Evolutionary conservation across 139 green algal genomes (phyloP), one percentile per base, ranked within the genome.

Genomic region (Micractinium sp.): DNA sequence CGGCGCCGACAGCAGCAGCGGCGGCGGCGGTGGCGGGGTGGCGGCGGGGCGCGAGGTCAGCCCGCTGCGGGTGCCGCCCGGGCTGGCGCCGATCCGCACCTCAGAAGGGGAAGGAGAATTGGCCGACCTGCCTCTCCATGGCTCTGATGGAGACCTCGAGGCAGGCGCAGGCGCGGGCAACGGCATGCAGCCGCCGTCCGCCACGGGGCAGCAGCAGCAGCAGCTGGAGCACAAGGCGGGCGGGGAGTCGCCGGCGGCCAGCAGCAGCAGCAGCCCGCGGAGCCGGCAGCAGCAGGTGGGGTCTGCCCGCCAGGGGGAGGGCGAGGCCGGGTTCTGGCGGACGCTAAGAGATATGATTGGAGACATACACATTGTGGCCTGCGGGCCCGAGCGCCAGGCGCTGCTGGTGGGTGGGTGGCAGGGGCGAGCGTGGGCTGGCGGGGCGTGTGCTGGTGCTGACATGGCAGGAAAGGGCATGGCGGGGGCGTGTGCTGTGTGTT

Each of bases 281-380:
- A 25, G 80, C 29, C 80, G 53, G 53, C 41, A 18, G 74, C 41
- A 35, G 61, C 82, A 47, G 66, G 25, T 27, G 27, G 83, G 22
- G 69, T 14, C 82, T 15, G 73, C 73, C 0, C 20, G 81, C 39
- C 38, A 39, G 36, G 53, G 63, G n/a, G 91, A 63, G 13, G 39
- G 77, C 35, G 25, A n/a, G 33, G 67, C 35, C 4, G 87, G 90
- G 14, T 95, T 96, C 9, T 90, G 77, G 90, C 38, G 31, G 35
- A 94, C 92, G 31, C 89, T 95, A 29, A 36, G 56, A 19, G 53
- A 67, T 41, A 95, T 97, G 94, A 38, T 96, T 29, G 5, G 69
- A 60, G 95, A 96, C 82, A 92, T 96, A 1, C 56, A 60, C 25
- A 80, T 82, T 13, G 94, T 97, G 82, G 84, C 91, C 22, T 29